These are phyloP conservation scores for Candida pini DNA, from an alignment of 805 yeast species.

Conservation along the genomic window DNA sequence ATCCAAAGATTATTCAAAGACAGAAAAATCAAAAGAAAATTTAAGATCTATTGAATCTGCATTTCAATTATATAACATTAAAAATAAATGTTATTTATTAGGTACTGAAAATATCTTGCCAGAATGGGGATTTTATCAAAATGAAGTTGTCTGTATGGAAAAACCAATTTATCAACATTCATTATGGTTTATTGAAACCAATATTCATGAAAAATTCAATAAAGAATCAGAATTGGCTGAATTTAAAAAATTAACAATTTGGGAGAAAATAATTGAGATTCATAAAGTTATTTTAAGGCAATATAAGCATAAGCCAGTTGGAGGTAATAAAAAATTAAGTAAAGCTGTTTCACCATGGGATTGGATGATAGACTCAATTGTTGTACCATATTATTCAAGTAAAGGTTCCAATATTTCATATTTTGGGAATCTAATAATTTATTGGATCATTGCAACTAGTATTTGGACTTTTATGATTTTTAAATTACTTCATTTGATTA, in stretches of 20 bases:
- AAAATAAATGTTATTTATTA: slow-evolving; percentile 63
- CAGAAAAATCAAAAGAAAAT: slow-evolving; percentile 30
- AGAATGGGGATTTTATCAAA: slow-evolving; percentile 75
- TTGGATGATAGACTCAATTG: slow-evolving; percentile 59
- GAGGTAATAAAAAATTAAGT: slow-evolving; percentile 45
- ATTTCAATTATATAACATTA: slow-evolving; percentile 62
- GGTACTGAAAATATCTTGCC: slow-evolving; percentile 75
- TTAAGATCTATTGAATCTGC: slow-evolving; percentile 57
- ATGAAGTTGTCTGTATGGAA: slow-evolving; percentile 83
- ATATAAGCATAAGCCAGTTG: slow-evolving; percentile 40
- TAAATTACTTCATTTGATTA: slow-evolving; percentile 8
- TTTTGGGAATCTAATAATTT: slow-evolving; percentile 59
- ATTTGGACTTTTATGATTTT: slow-evolving; percentile 21
- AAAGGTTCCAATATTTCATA: slow-evolving; percentile 44
- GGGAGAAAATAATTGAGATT: slow-evolving; percentile 47
- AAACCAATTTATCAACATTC: slow-evolving; percentile 65
- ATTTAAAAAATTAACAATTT: slow-evolving; percentile 33
- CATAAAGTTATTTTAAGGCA: slow-evolving; percentile 51
- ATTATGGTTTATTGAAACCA: slow-evolving; percentile 68
- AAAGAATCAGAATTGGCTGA: slow-evolving; percentile 30
- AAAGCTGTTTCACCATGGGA: slow-evolving; percentile 50
- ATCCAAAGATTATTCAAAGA: slow-evolving; percentile 31
- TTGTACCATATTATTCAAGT: slow-evolving; percentile 53
- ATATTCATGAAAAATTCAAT: slow-evolving; percentile 45
- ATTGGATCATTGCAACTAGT: slow-evolving; percentile 39